A percentile compares a stretch with the other conserved stretches of the same genome.
phyloP scores from a whole-genome alignment of 2,329 filamentous ascomycete species.

The Fusarium sp. region DNA sequence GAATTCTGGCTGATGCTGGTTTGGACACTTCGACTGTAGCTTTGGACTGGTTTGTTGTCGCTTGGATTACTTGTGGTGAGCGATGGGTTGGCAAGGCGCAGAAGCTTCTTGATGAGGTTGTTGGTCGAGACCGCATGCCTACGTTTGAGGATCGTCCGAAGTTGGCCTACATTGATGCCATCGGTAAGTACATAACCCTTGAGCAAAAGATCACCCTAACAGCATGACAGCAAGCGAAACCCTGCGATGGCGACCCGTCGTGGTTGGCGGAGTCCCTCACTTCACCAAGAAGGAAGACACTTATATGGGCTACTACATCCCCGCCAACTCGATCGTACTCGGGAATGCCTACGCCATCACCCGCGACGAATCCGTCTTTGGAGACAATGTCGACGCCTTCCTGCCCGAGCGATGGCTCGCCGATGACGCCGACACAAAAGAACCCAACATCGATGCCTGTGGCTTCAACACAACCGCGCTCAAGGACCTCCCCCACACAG shows the following conservation, averaged over 20 bases:
- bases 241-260: conserved; percentile 58
- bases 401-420: conserved; percentile 50
- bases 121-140: conserved; percentile 55
- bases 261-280: conserved; percentile 53
- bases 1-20: conserved; percentile 45
- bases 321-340: conserved; percentile 57
- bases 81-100: conserved; percentile 52
- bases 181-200: conserved; percentile 44
- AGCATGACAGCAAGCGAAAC: conserved; percentile 45
- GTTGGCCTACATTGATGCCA: conserved; percentile 57
- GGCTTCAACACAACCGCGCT: conserved; percentile 21
- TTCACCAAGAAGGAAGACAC: conserved; percentile 50
- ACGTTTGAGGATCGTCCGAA: conserved; percentile 52
- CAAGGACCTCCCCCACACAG: conserved; percentile 47
- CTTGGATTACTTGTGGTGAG: conserved; percentile 41
- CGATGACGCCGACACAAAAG: conserved; percentile 10
- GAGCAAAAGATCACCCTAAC: too few species aligned
- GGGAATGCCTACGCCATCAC: conserved; percentile 55
- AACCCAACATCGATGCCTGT: conserved; percentile 8
- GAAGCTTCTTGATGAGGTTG: conserved; percentile 53
- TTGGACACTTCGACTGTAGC: conserved; percentile 47
- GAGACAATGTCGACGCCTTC: conserved; percentile 49
- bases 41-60: conserved; percentile 49
- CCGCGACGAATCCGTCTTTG: conserved; percentile 54
- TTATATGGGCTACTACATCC: conserved; percentile 56